A percentile compares a stretch with the other conserved stretches of the same genome.
Evolutionary conservation across 2,329 filamentous ascomycete genomes (phyloP).

Genomic region (Talaromyces sp.): DNA sequence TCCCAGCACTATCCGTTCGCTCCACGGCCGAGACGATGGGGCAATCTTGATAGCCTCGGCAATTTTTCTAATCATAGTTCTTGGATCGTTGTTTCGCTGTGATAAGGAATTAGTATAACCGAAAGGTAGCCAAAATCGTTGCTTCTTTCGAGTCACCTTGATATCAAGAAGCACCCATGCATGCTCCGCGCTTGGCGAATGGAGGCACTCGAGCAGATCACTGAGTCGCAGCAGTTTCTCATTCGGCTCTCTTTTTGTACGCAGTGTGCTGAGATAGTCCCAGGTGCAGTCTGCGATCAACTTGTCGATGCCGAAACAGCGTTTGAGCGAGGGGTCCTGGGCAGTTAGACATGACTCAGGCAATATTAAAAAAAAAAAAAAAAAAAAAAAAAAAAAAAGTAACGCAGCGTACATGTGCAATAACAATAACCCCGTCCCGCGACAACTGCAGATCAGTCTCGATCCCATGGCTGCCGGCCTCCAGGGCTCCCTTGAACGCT

Average conservation of each 20-base stretch:
- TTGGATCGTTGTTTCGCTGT: constrained; percentile 41
- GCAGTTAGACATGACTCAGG: constrained; percentile 1
- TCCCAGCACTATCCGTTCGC: constrained; percentile 68
- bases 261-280: constrained; percentile 63
- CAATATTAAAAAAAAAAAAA: too few species aligned
- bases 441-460: constrained; percentile 87
- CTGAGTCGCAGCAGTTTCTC: constrained; percentile 66
- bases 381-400: too few species aligned
- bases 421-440: constrained; percentile 74
- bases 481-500: constrained; percentile 68
- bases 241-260: constrained; percentile 62
- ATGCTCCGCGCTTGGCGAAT: constrained; percentile 57
- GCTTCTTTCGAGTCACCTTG: constrained; percentile 56
- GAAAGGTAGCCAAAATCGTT: not conserved
- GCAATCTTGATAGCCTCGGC: constrained; percentile 52
- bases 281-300: constrained; percentile 73
- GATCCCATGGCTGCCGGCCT: constrained; percentile 70
- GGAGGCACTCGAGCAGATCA: constrained; percentile 70
- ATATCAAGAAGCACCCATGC: constrained; percentile 85
- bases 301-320: constrained; percentile 73
- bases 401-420: constrained; percentile 63
- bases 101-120: not conserved
- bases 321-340: constrained; percentile 68
- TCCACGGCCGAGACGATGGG: constrained; percentile 56
- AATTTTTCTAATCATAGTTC: constrained; percentile 65